A percentile compares a stretch with the other conserved stretches of the same genome.
Conservation (phyloP, 2,329 filamentous ascomycete species). For the Sporothrix pseudoabietina region DNA sequence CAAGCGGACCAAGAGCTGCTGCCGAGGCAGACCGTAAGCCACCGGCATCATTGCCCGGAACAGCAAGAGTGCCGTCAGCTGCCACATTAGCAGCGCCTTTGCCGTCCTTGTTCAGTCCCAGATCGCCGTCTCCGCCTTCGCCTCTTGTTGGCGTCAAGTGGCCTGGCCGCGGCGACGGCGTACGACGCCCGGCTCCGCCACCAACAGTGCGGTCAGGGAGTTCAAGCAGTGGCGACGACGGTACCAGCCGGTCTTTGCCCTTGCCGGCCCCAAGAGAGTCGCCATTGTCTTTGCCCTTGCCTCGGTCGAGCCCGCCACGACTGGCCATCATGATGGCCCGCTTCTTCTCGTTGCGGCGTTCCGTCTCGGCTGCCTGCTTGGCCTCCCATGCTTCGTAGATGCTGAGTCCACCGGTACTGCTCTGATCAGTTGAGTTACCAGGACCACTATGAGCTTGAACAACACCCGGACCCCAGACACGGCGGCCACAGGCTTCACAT, state of each 20-base stretch:
- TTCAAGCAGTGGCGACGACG: conserved; percentile 7
- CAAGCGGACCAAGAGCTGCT: conserved; percentile 61
- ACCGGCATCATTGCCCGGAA: conserved; percentile 32
- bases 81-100: neutral
- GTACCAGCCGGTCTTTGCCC: conserved; percentile 44
- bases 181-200: conserved; percentile 10
- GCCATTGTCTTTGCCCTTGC: conserved; percentile 44
- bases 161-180: conserved; percentile 22
- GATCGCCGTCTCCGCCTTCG: conserved; percentile 32
- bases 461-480: conserved; percentile 87
- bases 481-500: conserved; percentile 80
- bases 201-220: neutral
- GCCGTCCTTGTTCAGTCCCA: neutral
- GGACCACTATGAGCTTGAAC: conserved; percentile 49
- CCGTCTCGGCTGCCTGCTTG: conserved; percentile 53
- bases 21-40: conserved; percentile 37
- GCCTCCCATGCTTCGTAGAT: conserved; percentile 84
- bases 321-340: conserved; percentile 29
- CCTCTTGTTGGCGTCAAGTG: conserved; percentile 33
- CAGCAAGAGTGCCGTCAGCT: conserved; percentile 31
- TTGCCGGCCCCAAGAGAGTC: conserved; percentile 36
- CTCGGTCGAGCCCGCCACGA: conserved; percentile 41
- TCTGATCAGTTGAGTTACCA: neutral
- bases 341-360: conserved; percentile 44
- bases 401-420: conserved; percentile 40